Evolutionary conservation across 2,329 filamentous ascomycete species (phyloP), one percentile per base, ranked within the genome.

Genomic region (Myriosclerotinia duriaeana): DNA sequence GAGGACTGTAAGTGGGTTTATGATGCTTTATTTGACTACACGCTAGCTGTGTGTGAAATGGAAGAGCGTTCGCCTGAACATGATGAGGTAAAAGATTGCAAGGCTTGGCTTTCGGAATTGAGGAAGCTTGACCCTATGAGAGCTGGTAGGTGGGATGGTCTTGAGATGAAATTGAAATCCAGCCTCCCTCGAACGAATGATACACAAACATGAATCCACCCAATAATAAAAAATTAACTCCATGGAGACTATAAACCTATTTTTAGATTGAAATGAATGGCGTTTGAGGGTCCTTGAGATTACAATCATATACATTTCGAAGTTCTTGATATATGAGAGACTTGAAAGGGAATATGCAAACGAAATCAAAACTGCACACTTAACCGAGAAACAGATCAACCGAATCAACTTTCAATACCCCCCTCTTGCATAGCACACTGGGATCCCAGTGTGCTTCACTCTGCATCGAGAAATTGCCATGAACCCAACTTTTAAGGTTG

Each of bases 1-100:
- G 82, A 87, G 70, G 87, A 90, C 73, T 89, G 87, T 77, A 96
- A 97, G 78, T 95, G 92, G 86, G 90, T 97, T 54, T 96, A 97
- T 75, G 91, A 96, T 78, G 89, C 89, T 6, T 80, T 98, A 61
- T 83, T 98, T 34, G 87, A 92, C 69, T 93, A 92, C 74, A 88
- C 88, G 0, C 75, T 89, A 40, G 79, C 81, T 42, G 77, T 90
- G n/a, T 82, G 81, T 65, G 77, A 77, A n/a, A 74, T 90, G 68
- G 83, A 83, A 72, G 78, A 79, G 78, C 73, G 79, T 55, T 74
- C 77, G 67, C 82, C 76, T 3, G 70, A 71, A 12, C 66, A 69
- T 1, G 75, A 79, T 7, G 81, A 85, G 69, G 78, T 78, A 67
- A 67, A 71, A 64, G 69, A 74, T 66, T 74, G 67, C 55, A 68